Evolutionary conservation across 805 yeast genomes (phyloP).

Genomic region (Nakazawaea ernobii): DNA sequence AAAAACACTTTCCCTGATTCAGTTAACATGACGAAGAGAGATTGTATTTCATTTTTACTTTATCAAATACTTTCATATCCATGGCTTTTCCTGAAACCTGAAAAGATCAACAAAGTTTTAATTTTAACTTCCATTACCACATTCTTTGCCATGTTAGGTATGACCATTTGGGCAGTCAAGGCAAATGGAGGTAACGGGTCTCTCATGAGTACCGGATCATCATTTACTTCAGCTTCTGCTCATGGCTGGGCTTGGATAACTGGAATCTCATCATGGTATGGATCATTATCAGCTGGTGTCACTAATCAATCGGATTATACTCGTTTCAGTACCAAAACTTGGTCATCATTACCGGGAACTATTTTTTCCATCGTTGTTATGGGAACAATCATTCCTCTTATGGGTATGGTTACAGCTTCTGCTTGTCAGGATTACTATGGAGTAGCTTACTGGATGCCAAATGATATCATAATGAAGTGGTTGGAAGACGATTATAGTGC

Average conservation of each 20-base stretch:
- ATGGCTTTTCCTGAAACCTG: constrained; percentile 37
- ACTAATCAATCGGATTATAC: constrained; percentile 32
- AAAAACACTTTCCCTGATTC: constrained; percentile 32
- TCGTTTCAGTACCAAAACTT: constrained; percentile 24
- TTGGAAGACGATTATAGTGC: constrained; percentile 30
- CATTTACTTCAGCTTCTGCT: background rate
- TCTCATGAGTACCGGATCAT: constrained; percentile 23
- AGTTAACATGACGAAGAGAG: constrained; percentile 33
- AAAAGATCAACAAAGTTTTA: constrained; percentile 21
- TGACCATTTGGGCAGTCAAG: constrained; percentile 23
- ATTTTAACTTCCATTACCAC: constrained; percentile 19
- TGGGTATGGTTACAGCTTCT: constrained; percentile 41
- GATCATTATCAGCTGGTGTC: constrained; percentile 33
- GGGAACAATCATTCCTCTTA: constrained; percentile 38
- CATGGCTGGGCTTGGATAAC: constrained; percentile 37
- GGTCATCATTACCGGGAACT: constrained; percentile 16
- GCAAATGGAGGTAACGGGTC: constrained; percentile 28
- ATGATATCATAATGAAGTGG: constrained; percentile 34
- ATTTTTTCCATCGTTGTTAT: constrained; percentile 28
- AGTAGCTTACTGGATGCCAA: constrained; percentile 40
- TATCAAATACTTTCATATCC: constrained; percentile 39
- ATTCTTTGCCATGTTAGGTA: constrained; percentile 29
- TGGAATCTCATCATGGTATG: constrained; percentile 34
- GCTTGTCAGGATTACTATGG: constrained; percentile 34
- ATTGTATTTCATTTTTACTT: constrained; percentile 36